Conservation (phyloP, 1,139 yeast genomes). For the Chernovozyma aurita region DNA sequence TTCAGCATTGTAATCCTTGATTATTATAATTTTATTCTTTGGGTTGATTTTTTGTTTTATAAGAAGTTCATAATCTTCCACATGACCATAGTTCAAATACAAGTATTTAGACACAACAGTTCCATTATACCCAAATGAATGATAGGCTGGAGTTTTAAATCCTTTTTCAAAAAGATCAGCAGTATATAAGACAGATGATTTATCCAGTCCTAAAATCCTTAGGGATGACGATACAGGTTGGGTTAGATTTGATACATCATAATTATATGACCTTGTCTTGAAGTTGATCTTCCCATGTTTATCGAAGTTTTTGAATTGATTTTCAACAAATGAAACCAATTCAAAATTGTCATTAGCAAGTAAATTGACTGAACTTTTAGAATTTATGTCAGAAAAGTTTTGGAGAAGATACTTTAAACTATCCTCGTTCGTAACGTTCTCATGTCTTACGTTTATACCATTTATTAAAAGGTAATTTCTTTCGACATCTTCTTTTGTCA, state of each 20-base stretch:
- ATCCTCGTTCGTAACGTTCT: conserved; percentile 2
- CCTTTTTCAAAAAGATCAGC: conserved; percentile 25
- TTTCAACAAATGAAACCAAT: conserved; percentile 22
- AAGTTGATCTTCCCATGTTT: conserved; percentile 15
- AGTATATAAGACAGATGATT: conserved; percentile 19
- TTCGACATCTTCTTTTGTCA: conserved; percentile 63
- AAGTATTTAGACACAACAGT: conserved; percentile 22
- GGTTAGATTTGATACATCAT: conserved; percentile 16
- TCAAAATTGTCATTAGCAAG: conserved; percentile 24
- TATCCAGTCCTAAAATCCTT: conserved; percentile 18
- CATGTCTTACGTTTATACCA: conserved; percentile 19
- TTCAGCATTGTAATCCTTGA: conserved; percentile 13
- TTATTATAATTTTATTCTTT: conserved; percentile 26
- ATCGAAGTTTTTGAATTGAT: conserved; percentile 19
- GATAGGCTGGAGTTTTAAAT: conserved; percentile 34
- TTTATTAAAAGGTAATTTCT: conserved; percentile 31
- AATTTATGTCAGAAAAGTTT: conserved; percentile 13
- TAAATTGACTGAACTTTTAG: conserved; percentile 18
- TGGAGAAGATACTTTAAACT: conserved; percentile 4
- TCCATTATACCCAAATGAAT: conserved; percentile 28
- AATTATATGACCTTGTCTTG: conserved; percentile 16
- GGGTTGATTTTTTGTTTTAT: conserved; percentile 16
- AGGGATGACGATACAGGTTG: conserved; percentile 23
- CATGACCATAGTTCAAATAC: conserved; percentile 29
- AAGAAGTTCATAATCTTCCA: conserved; percentile 25